These are phyloP conservation scores for Abrus precatorius DNA, from an alignment of 306 rosid genomes.

Conservation along the genomic window DNA sequence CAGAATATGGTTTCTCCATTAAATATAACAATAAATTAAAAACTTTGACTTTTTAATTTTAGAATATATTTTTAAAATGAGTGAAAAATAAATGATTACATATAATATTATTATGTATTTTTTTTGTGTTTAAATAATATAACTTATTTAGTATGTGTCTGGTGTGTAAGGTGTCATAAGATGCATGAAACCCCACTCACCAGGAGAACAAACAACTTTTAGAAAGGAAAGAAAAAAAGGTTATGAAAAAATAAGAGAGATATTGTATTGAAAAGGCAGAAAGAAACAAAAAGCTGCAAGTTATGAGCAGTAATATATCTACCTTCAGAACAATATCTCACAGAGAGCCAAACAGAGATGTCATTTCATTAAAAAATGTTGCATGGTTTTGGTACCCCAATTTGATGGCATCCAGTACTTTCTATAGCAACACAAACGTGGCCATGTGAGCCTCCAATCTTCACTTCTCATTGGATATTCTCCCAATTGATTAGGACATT, in stretches of 20 bases:
- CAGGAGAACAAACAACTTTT: conserved; percentile 29
- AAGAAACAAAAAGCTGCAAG: conserved; percentile 52
- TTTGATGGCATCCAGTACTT: conserved; percentile 53
- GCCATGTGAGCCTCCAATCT: conserved; percentile 49
- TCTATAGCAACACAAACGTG: conserved; percentile 44
- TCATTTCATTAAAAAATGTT: conserved; percentile 55
- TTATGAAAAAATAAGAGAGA: not conserved
- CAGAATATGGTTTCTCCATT: conserved; percentile 15
- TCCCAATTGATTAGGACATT: conserved; percentile 24
- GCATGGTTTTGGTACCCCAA: conserved; percentile 56
- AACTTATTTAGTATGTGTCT: conserved; percentile 5
- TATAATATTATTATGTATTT: too few relatives aligned
- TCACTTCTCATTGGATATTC: conserved; percentile 52
- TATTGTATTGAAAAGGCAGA: conserved; percentile 30
- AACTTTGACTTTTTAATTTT: too few relatives aligned
- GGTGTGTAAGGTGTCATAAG: conserved; percentile 13
- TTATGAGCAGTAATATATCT: conserved; percentile 50
- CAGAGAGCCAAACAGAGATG: conserved; percentile 55
- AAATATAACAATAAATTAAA: too few relatives aligned
- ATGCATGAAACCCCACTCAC: not conserved
- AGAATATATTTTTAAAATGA: too few relatives aligned
- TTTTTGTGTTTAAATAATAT: too few relatives aligned
- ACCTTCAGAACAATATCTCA: conserved; percentile 53
- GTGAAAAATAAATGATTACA: too few relatives aligned
- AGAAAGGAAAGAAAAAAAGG: not conserved